A percentile compares a stretch with the other conserved stretches of the same genome.
Conservation (phyloP, 1,284 basidiomycete species). For the Grifola frondosa region DNA sequence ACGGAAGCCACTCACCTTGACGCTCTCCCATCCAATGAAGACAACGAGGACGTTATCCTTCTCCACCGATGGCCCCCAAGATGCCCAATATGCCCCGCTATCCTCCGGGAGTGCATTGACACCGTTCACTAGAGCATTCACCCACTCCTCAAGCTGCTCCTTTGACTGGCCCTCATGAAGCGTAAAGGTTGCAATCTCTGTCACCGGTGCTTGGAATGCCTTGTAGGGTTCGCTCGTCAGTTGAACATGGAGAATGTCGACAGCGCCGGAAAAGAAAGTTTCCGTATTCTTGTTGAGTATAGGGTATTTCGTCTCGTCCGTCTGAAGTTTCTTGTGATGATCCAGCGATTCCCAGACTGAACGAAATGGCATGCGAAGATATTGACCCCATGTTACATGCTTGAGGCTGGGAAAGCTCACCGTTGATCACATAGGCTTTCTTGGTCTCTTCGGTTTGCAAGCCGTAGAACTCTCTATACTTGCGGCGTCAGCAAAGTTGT, state of each 20-base stretch:
- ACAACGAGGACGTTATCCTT: constrained; percentile 12
- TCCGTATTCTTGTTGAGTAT: constrained; percentile 4
- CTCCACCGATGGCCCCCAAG: constrained; percentile 23
- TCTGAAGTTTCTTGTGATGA: constrained; percentile 18
- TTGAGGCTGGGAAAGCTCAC: constrained; percentile 5
- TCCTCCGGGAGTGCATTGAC: constrained; percentile 10
- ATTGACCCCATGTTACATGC: neutral
- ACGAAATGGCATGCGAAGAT: neutral
- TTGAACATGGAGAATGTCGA: constrained; percentile 19
- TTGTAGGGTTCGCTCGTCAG: constrained; percentile 20
- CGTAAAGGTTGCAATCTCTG: constrained; percentile 21
- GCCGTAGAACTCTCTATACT: constrained; percentile 17
- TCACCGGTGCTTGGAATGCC: constrained; percentile 21
- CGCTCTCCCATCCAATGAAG: constrained; percentile 23
- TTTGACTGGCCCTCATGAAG: constrained; percentile 17
- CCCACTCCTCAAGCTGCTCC: constrained; percentile 8
- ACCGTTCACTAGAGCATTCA: constrained; percentile 11
- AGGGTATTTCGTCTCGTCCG: constrained; percentile 14
- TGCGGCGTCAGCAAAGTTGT: neutral
- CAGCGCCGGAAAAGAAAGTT: constrained; percentile 1
- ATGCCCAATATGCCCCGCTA: constrained; percentile 8
- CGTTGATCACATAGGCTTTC: constrained; percentile 15
- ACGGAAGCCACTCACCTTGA: constrained; percentile 14
- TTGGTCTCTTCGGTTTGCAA: constrained; percentile 20
- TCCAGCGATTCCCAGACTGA: constrained; percentile 23